A percentile compares a stretch with the other conserved stretches of the same genome.
Evolutionary conservation across 2,329 filamentous ascomycete species (phyloP).

Genomic region (Lasiodiplodia theobromae): DNA sequence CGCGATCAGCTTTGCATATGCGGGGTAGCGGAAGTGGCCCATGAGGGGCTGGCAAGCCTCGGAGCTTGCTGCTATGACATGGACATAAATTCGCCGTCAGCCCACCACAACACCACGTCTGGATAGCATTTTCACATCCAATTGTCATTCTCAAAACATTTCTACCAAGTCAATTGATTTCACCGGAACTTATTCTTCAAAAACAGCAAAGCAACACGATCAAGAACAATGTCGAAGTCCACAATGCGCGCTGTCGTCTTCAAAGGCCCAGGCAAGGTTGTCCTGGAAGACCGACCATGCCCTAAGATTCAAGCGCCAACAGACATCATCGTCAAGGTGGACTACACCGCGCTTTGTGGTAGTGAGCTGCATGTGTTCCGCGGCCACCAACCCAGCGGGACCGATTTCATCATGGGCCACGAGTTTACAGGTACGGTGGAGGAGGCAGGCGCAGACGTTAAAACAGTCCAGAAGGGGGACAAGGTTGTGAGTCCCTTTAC

Average conservation of each 20-base stretch:
- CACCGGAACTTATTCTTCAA: not conserved
- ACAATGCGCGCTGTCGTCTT: conserved; percentile 90
- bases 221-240: conserved; percentile 42
- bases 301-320: conserved; percentile 74
- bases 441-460: conserved; percentile 71
- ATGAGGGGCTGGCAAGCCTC: conserved; percentile 20
- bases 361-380: conserved; percentile 89
- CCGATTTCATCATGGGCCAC: conserved; percentile 77
- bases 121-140: not conserved
- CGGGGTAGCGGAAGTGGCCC: conserved; percentile 24
- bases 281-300: conserved; percentile 79
- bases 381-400: conserved; percentile 74
- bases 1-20: conserved; percentile 26
- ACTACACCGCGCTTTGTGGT: conserved; percentile 84
- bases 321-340: conserved; percentile 84
- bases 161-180: not conserved
- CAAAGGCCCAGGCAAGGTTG: conserved; percentile 77
- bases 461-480: conserved; percentile 75
- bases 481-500: conserved; percentile 86
- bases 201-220: not conserved
- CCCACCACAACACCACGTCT: not conserved
- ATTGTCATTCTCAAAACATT: not conserved
- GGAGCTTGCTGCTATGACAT: conserved; percentile 17
- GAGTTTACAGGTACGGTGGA: conserved; percentile 84
- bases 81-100: conserved; percentile 18